Evolutionary conservation across 2,329 filamentous ascomycete genomes (phyloP).

Genomic region (Fusarium sambucinum): DNA sequence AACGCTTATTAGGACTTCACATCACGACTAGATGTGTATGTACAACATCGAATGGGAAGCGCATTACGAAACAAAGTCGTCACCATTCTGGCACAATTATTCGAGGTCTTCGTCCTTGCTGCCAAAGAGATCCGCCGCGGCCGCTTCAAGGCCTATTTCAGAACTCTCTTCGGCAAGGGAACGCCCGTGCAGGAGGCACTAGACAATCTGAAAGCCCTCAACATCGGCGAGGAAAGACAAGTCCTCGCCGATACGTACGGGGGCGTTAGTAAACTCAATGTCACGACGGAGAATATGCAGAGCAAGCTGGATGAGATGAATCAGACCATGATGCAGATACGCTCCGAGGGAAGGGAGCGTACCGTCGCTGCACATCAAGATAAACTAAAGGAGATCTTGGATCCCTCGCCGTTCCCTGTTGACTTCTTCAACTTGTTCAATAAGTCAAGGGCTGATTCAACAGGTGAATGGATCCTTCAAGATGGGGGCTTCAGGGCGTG

Average conservation of each 20-base stretch:
- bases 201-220: conserved; percentile 56
- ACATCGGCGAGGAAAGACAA: conserved; percentile 56
- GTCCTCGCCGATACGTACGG: conserved; percentile 60
- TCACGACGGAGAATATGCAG: conserved; percentile 54
- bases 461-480: conserved; percentile 60
- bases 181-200: conserved; percentile 57
- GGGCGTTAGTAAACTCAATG: conserved; percentile 52
- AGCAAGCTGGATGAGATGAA: conserved; percentile 53
- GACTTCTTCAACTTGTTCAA: conserved; percentile 58
- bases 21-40: conserved; percentile 56
- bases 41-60: conserved; percentile 54
- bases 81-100: conserved; percentile 57
- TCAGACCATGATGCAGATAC: conserved; percentile 52
- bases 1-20: conserved; percentile 55
- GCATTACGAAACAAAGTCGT: conserved; percentile 56
- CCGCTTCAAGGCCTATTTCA: conserved; percentile 57
- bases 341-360: conserved; percentile 53
- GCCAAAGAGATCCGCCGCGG: conserved; percentile 58
- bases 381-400: conserved; percentile 55
- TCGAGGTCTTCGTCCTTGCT: conserved; percentile 60
- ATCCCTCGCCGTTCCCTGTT: conserved; percentile 58
- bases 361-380: conserved; percentile 52
- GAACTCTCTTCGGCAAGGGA: conserved; percentile 55
- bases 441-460: conserved; percentile 55
- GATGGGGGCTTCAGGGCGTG: conserved; percentile 57